phyloP scores from a whole-genome alignment of 768 basidiomycete species.

The Boletus subparvulus region DNA sequence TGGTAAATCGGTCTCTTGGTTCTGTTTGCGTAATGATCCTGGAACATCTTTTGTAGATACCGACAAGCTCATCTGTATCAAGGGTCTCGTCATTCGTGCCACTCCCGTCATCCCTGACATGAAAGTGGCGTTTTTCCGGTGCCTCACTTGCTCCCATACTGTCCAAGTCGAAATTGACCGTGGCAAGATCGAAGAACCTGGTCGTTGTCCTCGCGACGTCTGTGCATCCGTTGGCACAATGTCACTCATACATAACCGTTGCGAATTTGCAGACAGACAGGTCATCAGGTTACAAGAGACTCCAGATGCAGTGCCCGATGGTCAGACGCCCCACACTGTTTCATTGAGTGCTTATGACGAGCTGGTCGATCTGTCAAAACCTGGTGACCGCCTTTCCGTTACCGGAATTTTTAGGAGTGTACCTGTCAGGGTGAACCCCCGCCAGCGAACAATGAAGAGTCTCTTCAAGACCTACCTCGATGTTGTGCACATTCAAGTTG shows the following conservation, averaged over 20 bases:
- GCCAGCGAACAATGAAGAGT: conserved; percentile 88
- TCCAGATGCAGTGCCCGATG: conserved; percentile 96
- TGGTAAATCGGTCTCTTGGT: conserved; percentile 47
- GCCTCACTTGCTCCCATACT: conserved; percentile 94
- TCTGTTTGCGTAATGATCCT: neutral
- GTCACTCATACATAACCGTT: conserved; percentile 95
- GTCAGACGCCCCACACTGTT: conserved; percentile 97
- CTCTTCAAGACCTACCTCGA: conserved; percentile 98
- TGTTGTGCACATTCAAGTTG: conserved; percentile 85
- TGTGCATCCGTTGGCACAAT: conserved; percentile 87
- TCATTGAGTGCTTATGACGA: conserved; percentile 98
- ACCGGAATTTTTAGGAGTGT: conserved; percentile 95
- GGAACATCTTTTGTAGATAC: conserved; percentile 62
- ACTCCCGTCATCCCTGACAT: conserved; percentile 99
- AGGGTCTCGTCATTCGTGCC: conserved; percentile 95
- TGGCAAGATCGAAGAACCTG: conserved; percentile 95
- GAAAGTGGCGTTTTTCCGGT: conserved; percentile 98
- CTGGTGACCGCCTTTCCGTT: conserved; percentile 88
- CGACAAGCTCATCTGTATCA: conserved; percentile 94
- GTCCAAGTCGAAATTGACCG: conserved; percentile 95
- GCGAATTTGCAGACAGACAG: conserved; percentile 94
- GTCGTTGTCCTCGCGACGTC: conserved; percentile 88
- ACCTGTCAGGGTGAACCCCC: conserved; percentile 92
- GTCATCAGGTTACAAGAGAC: conserved; percentile 96
- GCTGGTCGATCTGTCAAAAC: conserved; percentile 93